Conservation (phyloP, 2,329 filamentous ascomycete species). For the Calonectria hongkongensis region DNA sequence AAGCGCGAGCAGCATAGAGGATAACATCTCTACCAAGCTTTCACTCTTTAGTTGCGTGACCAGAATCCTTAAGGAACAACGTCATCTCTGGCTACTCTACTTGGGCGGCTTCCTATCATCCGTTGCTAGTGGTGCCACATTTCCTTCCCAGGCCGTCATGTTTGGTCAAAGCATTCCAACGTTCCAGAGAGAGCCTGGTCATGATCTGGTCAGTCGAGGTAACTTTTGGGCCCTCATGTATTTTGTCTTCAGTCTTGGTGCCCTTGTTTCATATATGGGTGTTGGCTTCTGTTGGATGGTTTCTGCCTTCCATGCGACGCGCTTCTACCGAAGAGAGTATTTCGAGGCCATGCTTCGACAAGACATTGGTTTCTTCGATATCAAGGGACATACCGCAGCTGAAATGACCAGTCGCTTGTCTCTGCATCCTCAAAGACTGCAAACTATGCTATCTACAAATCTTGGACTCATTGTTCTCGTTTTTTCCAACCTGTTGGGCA, state of each 20-base stretch:
- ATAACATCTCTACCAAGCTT: background rate
- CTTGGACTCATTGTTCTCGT: constrained; percentile 24
- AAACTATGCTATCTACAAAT: constrained; percentile 37
- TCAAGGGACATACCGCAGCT: constrained; percentile 63
- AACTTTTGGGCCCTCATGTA: constrained; percentile 74
- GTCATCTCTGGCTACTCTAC: background rate
- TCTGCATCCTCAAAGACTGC: constrained; percentile 57
- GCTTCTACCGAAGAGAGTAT: constrained; percentile 56
- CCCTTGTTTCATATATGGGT: constrained; percentile 64
- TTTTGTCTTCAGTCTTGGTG: constrained; percentile 66
- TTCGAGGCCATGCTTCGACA: constrained; percentile 57
- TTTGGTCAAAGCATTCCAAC: background rate
- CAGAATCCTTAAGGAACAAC: background rate
- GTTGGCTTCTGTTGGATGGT: constrained; percentile 59
- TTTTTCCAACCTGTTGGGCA: background rate
- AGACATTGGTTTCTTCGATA: constrained; percentile 62
- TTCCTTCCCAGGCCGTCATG: background rate
- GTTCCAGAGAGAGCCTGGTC: constrained; percentile 15
- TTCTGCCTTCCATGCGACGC: constrained; percentile 40
- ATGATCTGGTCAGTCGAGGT: constrained; percentile 58
- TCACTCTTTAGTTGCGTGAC: background rate
- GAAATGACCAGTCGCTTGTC: constrained; percentile 54
- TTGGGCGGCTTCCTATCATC: background rate
- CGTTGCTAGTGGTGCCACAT: constrained; percentile 31
- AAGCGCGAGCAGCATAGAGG: background rate